Evolutionary conservation across 2,329 filamentous ascomycete genomes (phyloP).

Genomic region (Penicillium brevicompactum): DNA sequence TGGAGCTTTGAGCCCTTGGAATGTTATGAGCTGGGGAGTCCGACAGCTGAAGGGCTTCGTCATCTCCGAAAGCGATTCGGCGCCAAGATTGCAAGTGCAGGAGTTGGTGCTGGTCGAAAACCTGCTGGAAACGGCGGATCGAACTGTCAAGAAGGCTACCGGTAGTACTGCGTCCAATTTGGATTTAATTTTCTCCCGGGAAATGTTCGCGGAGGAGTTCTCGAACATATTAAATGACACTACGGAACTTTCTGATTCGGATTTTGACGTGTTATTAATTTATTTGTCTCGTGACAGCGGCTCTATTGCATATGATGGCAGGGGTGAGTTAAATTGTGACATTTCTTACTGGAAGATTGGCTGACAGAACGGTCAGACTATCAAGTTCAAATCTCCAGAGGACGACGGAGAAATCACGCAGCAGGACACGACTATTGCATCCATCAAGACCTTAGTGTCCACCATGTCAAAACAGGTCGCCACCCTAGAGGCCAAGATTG

Average conservation of each 20-base stretch:
- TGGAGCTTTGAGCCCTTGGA: constrained; percentile 61
- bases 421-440: constrained; percentile 80
- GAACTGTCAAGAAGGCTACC: constrained; percentile 52
- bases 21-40: constrained; percentile 73
- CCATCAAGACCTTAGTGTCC: constrained; percentile 71
- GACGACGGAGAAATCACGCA: constrained; percentile 63
- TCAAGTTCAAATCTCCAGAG: constrained; percentile 69
- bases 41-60: constrained; percentile 65
- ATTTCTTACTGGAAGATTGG: constrained; percentile 16
- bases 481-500: constrained; percentile 60
- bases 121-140: constrained; percentile 58
- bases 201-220: constrained; percentile 65
- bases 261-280: constrained; percentile 69
- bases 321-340: constrained; percentile 37
- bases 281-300: constrained; percentile 70
- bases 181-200: constrained; percentile 68
- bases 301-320: constrained; percentile 50
- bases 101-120: constrained; percentile 57
- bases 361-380: constrained; percentile 50
- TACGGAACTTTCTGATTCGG: constrained; percentile 59
- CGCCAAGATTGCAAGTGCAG: constrained; percentile 40
- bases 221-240: constrained; percentile 53
- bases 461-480: constrained; percentile 69
- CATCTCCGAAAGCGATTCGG: constrained; percentile 40
- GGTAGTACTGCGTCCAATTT: constrained; percentile 54